Conservation (phyloP, 768 basidiomycete species). For the Boletus vermiculosoides region DNA sequence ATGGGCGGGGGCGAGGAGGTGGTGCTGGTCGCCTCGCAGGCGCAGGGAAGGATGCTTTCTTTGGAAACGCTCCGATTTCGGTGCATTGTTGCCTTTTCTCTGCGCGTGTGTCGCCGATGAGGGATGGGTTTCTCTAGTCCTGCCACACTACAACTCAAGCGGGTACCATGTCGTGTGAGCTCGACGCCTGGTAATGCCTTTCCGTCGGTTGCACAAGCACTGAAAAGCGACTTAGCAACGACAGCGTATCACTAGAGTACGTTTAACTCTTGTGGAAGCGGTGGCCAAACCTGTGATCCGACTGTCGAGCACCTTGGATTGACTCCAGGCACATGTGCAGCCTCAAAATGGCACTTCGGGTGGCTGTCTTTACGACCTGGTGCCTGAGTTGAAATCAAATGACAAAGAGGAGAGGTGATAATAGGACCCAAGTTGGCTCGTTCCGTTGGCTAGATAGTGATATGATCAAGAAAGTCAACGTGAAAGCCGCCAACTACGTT, state of each 20-base stretch:
- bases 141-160: too few species aligned
- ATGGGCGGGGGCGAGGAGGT: background rate
- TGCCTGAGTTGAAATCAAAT: too few species aligned
- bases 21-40: background rate
- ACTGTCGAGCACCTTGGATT: too few species aligned
- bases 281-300: background rate
- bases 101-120: background rate
- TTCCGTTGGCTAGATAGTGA: background rate
- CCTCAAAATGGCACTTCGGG: too few species aligned
- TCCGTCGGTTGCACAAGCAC: background rate
- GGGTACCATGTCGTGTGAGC: too few species aligned
- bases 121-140: background rate
- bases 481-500: too few species aligned
- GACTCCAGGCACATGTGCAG: background rate
- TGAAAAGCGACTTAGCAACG: background rate
- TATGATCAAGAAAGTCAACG: background rate
- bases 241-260: background rate
- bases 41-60: background rate
- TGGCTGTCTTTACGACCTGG: too few species aligned
- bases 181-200: background rate
- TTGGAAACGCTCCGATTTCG: background rate
- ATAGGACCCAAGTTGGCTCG: background rate
- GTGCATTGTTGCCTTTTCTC: too few species aligned
- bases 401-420: too few species aligned
- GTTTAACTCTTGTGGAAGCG: background rate